phyloP scores from a whole-genome alignment of 2,329 filamentous ascomycete genomes.

The Byssoonygena ceratinophila region DNA sequence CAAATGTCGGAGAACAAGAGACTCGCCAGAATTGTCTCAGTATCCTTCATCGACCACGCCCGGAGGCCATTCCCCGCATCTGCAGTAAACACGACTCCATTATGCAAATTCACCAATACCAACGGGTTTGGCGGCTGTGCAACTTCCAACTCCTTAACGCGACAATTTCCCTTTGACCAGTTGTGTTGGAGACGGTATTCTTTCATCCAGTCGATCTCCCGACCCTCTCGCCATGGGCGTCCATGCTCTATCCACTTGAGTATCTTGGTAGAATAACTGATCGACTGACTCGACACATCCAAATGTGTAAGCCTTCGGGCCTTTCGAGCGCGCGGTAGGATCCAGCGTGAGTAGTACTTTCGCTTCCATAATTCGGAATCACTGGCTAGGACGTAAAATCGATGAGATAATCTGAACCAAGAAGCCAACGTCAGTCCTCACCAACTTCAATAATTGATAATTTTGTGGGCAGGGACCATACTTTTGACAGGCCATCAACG shows the following conservation, averaged over 20 bases:
- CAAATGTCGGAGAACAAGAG: conserved; percentile 21
- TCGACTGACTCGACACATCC: background rate
- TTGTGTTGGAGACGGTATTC: conserved; percentile 85
- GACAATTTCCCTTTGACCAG: conserved; percentile 75
- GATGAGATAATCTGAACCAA: conserved; percentile 46
- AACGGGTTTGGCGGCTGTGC: conserved; percentile 46
- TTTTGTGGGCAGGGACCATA: conserved; percentile 23
- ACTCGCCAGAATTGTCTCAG: conserved; percentile 49
- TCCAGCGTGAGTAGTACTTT: conserved; percentile 78
- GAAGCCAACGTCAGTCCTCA: background rate
- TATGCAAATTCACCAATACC: conserved; percentile 64
- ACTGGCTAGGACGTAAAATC: conserved; percentile 59
- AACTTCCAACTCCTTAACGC: conserved; percentile 64
- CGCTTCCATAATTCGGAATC: conserved; percentile 88
- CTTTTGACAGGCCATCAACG: conserved; percentile 56
- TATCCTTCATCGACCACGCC: conserved; percentile 62
- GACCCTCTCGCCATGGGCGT: conserved; percentile 2
- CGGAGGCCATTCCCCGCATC: conserved; percentile 60
- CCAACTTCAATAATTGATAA: background rate
- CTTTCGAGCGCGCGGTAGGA: conserved; percentile 65
- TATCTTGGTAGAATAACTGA: conserved; percentile 44
- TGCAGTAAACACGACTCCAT: conserved; percentile 67
- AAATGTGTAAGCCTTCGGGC: conserved; percentile 53
- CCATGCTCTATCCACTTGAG: conserved; percentile 54
- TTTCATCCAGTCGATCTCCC: conserved; percentile 60